Percentiles rank a stretch among this genome's conserved stretches.
Evolutionary conservation across 371 early-diverging fungal species (phyloP).

Genomic region (Apophysomyces sp.): DNA sequence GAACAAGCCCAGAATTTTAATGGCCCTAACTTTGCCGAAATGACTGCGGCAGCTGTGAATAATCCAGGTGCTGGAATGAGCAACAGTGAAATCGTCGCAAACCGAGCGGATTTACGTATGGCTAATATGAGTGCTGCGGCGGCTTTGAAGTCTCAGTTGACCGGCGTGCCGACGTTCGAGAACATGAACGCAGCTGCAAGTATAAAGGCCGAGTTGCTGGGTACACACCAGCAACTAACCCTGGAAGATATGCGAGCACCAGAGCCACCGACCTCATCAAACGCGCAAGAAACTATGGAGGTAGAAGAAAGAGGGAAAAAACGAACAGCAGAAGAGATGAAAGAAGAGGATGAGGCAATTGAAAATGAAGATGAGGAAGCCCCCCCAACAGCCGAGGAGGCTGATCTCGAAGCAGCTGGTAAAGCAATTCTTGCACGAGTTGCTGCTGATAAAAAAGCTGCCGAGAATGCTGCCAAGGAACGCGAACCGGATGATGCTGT

Average conservation of each 20-base stretch:
- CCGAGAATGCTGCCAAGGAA: conserved; percentile 53
- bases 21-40: conserved; percentile 30
- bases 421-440: conserved; percentile 52
- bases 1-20: conserved; percentile 31
- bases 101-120: conserved; percentile 33
- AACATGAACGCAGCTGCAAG: background rate
- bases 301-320: conserved; percentile 29
- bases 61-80: conserved; percentile 33
- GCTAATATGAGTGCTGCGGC: conserved; percentile 58
- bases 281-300: conserved; percentile 13
- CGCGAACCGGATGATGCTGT: conserved; percentile 79
- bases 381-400: conserved; percentile 30
- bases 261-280: background rate
- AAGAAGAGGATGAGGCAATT: conserved; percentile 29
- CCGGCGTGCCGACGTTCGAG: conserved; percentile 3
- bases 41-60: conserved; percentile 41
- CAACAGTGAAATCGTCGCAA: conserved; percentile 39
- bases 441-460: conserved; percentile 53
- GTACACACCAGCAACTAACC: conserved; percentile 20
- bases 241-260: conserved; percentile 2
- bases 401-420: conserved; percentile 38
- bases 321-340: conserved; percentile 37
- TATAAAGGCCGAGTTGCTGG: background rate
- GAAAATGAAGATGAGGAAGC: conserved; percentile 35
- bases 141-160: conserved; percentile 34